Evolutionary conservation across 106 monocot genomes (phyloP).

Genomic region (Amphibolis antarctica): DNA sequence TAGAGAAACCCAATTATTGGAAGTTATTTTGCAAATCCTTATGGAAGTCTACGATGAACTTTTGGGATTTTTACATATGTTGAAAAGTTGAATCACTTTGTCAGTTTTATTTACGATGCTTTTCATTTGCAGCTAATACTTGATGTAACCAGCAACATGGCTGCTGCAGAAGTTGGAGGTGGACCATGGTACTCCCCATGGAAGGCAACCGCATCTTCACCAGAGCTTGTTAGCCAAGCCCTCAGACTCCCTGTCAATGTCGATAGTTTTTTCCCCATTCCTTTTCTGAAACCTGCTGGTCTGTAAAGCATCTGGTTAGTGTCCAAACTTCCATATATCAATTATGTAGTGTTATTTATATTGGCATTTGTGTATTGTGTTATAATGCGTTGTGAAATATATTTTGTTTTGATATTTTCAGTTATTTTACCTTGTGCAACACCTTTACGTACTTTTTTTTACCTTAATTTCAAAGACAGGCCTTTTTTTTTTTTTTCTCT

Average conservation of each 20-base stretch:
- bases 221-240: constrained; percentile 36
- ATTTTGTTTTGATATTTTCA: too few relatives aligned
- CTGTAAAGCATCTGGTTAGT: constrained; percentile 24
- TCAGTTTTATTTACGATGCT: background rate
- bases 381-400: too few relatives aligned
- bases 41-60: too few relatives aligned
- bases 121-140: constrained; percentile 56
- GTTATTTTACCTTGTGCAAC: too few relatives aligned
- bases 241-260: constrained; percentile 48
- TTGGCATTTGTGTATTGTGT: too few relatives aligned
- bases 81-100: too few relatives aligned
- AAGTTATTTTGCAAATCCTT: background rate
- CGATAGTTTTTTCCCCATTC: constrained; percentile 56
- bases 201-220: constrained; percentile 46
- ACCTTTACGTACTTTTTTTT: too few relatives aligned
- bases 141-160: constrained; percentile 79
- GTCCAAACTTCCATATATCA: background rate
- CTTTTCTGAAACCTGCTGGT: constrained; percentile 69
- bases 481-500: too few relatives aligned
- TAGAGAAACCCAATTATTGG: background rate
- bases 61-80: too few relatives aligned
- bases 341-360: too few relatives aligned
- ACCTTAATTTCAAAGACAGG: too few relatives aligned
- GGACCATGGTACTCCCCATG: constrained; percentile 81
- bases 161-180: constrained; percentile 89